A percentile compares a stretch with the other conserved stretches of the same genome.
phyloP scores from a whole-genome alignment of 768 basidiomycete species.

The Tremella yokohamensis region DNA sequence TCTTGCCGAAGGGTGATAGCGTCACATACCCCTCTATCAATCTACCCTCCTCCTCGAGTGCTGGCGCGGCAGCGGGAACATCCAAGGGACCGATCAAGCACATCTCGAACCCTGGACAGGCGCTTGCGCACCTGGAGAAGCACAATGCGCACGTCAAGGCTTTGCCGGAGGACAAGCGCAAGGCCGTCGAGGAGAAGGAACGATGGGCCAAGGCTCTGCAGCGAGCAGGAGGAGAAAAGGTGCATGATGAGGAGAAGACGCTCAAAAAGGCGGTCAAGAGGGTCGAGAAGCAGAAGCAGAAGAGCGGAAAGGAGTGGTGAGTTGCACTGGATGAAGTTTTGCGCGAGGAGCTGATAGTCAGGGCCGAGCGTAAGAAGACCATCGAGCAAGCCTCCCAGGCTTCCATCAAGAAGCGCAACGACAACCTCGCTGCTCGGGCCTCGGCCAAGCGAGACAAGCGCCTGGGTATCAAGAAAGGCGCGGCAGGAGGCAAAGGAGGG shows the following conservation, averaged over 20 bases:
- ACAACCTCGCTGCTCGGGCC: slow-evolving; percentile 81
- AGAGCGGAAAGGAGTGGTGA: slow-evolving; percentile 60
- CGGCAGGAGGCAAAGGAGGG: slow-evolving; percentile 8
- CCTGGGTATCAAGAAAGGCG: slow-evolving; percentile 54
- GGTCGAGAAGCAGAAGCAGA: slow-evolving; percentile 82
- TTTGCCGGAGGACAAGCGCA: slow-evolving; percentile 78
- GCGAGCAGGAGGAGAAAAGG: slow-evolving; percentile 82
- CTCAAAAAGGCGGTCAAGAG: slow-evolving; percentile 91
- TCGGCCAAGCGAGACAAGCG: slow-evolving; percentile 66
- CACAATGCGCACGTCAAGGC: slow-evolving; percentile 72
- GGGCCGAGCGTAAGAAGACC: slow-evolving; percentile 82
- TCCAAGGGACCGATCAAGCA: slow-evolving; percentile 57
- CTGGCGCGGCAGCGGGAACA: background rate
- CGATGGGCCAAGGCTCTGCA: slow-evolving; percentile 88
- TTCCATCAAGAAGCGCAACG: slow-evolving; percentile 80
- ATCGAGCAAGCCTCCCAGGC: slow-evolving; percentile 70
- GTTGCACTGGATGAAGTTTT: background rate
- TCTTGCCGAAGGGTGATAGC: slow-evolving; percentile 53
- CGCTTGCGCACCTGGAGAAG: slow-evolving; percentile 71
- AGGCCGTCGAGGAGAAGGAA: slow-evolving; percentile 72
- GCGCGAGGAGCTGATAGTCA: slow-evolving; percentile 44
- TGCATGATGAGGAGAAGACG: slow-evolving; percentile 75
- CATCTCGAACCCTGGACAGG: slow-evolving; percentile 74
- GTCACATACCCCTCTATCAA: slow-evolving; percentile 68
- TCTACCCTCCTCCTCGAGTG: slow-evolving; percentile 53